phyloP scores from a whole-genome alignment of 176 grass and related monocot species.

The Calamus simplicifolius region DNA sequence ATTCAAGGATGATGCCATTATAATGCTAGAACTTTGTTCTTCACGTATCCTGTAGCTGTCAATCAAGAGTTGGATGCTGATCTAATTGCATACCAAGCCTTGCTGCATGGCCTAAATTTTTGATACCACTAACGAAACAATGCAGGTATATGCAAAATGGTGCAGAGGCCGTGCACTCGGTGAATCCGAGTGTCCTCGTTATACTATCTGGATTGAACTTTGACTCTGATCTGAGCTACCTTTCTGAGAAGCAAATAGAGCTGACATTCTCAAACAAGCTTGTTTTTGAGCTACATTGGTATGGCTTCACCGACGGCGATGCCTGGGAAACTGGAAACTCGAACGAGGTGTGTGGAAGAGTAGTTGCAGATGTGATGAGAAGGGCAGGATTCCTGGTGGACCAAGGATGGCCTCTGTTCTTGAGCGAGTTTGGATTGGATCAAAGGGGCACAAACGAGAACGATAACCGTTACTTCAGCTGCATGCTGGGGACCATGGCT shows the following conservation, averaged over 20 bases:
- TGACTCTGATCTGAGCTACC: conserved; percentile 78
- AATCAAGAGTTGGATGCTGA: too few relatives aligned
- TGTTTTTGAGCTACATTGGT: conserved; percentile 94
- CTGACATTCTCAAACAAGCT: conserved; percentile 53
- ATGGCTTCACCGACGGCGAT: conserved; percentile 61
- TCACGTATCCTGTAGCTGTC: too few relatives aligned
- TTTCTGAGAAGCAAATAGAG: conserved; percentile 32
- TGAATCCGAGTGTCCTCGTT: conserved; percentile 51
- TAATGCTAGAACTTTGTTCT: too few relatives aligned
- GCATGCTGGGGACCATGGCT: conserved; percentile 39
- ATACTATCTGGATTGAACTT: conserved; percentile 69
- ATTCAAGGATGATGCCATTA: too few relatives aligned
- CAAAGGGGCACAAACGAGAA: conserved; percentile 59
- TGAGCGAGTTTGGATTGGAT: conserved; percentile 88
- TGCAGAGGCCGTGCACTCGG: conserved; percentile 68
- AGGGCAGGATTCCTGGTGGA: conserved; percentile 64
- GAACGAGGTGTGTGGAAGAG: conserved; percentile 71
- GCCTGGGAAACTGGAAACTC: conserved; percentile 50
- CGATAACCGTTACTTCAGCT: conserved; percentile 73
- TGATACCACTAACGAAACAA: too few relatives aligned
- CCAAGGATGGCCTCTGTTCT: conserved; percentile 48
- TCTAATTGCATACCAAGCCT: too few relatives aligned
- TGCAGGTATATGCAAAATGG: conserved; percentile 86
- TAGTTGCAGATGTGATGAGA: conserved; percentile 21
- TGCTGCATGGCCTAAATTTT: too few relatives aligned